Evolutionary conservation across 2,329 filamentous ascomycete genomes (phyloP).

Genomic region (Penicillium sp.): DNA sequence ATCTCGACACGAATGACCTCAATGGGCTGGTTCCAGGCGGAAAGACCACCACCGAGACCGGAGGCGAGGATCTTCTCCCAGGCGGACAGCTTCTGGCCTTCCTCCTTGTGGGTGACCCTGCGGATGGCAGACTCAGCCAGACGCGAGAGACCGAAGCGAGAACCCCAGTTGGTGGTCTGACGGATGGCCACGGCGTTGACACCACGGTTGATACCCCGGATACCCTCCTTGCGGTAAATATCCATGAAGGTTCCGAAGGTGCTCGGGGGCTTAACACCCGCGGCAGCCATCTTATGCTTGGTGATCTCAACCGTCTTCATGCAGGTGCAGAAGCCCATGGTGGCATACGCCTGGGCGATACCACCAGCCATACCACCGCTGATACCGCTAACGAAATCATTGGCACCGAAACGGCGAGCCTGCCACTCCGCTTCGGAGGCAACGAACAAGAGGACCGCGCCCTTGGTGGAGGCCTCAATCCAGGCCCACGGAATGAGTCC

Average conservation of each 20-base stretch:
- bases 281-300: slow-evolving; percentile 87
- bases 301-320: slow-evolving; percentile 99
- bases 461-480: slow-evolving; percentile 99
- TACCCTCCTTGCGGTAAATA: slow-evolving; percentile 93
- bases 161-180: slow-evolving; percentile 99
- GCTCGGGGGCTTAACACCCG: slow-evolving; percentile 79
- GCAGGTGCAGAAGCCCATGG: slow-evolving; percentile 99
- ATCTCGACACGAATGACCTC: slow-evolving; percentile 99
- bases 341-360: slow-evolving; percentile 96
- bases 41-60: slow-evolving; percentile 85
- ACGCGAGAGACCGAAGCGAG: slow-evolving; percentile 88
- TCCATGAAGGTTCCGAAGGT: slow-evolving; percentile 96
- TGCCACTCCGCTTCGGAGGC: slow-evolving; percentile 97
- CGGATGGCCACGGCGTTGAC: slow-evolving; percentile 98
- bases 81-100: slow-evolving; percentile 73
- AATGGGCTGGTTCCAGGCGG: slow-evolving; percentile 99
- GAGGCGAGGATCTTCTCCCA: slow-evolving; percentile 87
- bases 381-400: slow-evolving; percentile 86
- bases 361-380: slow-evolving; percentile 87
- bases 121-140: slow-evolving; percentile 89
- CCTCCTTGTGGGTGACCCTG: slow-evolving; percentile 71
- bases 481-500: slow-evolving; percentile 99
- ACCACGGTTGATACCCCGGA: slow-evolving; percentile 94
- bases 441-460: slow-evolving; percentile 97
- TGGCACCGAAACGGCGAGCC: slow-evolving; percentile 77